Conservation (phyloP, 306 rosid species). For the Sesbania bispinosa region DNA sequence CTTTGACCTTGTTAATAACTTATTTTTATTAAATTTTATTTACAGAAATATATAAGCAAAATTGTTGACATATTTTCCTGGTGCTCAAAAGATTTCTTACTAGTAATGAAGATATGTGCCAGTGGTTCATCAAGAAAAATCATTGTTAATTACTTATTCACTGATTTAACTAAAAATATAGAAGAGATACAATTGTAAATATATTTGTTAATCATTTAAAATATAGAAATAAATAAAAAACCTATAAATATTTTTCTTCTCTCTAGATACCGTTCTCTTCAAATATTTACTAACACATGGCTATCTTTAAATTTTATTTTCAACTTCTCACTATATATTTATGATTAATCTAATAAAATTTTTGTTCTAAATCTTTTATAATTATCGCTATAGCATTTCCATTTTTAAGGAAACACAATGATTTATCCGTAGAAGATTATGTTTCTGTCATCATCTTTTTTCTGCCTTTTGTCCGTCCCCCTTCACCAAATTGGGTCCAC, state of each 20-base stretch:
- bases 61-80: background rate
- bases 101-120: too few species aligned
- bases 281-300: too few species aligned
- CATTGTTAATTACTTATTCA: too few species aligned
- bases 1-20: conserved; percentile 51
- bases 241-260: too few species aligned
- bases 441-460: conserved; percentile 14
- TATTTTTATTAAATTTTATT: conserved; percentile 34
- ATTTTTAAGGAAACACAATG: conserved; percentile 7
- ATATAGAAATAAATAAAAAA: too few species aligned
- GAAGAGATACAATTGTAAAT: too few species aligned
- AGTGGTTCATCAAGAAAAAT: too few species aligned
- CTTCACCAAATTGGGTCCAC: background rate
- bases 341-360: background rate
- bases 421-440: background rate
- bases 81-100: too few species aligned
- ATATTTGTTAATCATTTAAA: too few species aligned
- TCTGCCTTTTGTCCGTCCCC: background rate
- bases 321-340: background rate
- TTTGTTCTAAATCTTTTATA: background rate
- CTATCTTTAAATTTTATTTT: too few species aligned
- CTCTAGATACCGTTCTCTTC: too few species aligned
- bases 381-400: background rate
- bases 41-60: background rate
- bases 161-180: too few species aligned